Conservation (phyloP, 1,284 basidiomycete species). For the Sutorius eximius region DNA sequence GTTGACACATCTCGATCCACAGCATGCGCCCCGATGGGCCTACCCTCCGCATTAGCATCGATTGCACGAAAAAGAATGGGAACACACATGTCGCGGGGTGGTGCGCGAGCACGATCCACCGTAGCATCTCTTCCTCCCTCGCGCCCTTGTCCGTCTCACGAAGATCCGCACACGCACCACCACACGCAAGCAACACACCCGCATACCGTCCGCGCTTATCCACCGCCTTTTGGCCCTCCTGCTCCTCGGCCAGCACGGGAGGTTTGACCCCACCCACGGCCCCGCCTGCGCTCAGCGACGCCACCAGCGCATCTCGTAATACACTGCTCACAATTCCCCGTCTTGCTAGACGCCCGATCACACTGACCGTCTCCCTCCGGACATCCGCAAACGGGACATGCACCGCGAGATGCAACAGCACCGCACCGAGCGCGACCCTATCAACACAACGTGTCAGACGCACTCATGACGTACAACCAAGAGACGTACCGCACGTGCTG, state of each 20-base stretch:
- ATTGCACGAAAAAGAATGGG: background rate
- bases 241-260: conserved; percentile 23
- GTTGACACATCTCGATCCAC: conserved; percentile 85
- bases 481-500: conserved; percentile 53
- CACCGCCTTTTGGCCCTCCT: conserved; percentile 34
- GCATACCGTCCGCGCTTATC: conserved; percentile 52
- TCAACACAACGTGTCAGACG: background rate
- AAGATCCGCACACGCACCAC: conserved; percentile 38
- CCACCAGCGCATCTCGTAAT: too few relatives aligned
- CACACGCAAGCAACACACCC: conserved; percentile 50
- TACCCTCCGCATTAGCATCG: conserved; percentile 30
- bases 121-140: conserved; percentile 49
- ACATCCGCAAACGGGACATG: conserved; percentile 55
- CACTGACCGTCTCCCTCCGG: conserved; percentile 43
- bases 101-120: conserved; percentile 71
- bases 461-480: background rate
- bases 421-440: conserved; percentile 63
- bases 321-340: too few relatives aligned
- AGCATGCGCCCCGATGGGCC: conserved; percentile 52
- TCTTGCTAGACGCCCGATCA: too few relatives aligned
- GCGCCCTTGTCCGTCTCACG: conserved; percentile 31
- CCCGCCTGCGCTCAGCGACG: too few relatives aligned
- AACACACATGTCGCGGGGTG: conserved; percentile 67
- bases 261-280: too few relatives aligned
- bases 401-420: conserved; percentile 67